Evolutionary conservation across 2,329 filamentous ascomycete genomes (phyloP).

Genomic region (Hypoxylon sp.): DNA sequence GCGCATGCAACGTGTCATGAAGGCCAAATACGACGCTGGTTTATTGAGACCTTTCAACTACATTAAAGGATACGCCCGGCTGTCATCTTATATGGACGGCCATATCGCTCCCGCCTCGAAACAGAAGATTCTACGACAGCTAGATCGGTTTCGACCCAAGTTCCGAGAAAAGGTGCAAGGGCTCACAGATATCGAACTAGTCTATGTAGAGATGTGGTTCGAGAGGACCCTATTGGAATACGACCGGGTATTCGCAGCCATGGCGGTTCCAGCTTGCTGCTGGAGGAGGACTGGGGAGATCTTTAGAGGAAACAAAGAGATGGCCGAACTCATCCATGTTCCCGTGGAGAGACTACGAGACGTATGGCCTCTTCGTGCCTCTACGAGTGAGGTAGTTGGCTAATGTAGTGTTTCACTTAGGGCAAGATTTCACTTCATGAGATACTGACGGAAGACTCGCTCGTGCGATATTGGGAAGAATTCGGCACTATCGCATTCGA

Average conservation of each 20-base stretch:
- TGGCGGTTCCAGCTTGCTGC: constrained; percentile 98
- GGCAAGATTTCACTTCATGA: constrained; percentile 96
- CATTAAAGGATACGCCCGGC: constrained; percentile 91
- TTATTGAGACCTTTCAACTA: constrained; percentile 98
- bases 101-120: constrained; percentile 87
- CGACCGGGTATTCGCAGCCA: constrained; percentile 97
- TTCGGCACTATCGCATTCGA: constrained; percentile 99
- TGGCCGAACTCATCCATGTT: constrained; percentile 95
- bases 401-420: constrained; percentile 61
- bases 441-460: constrained; percentile 93
- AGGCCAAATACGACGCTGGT: constrained; percentile 96
- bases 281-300: constrained; percentile 98
- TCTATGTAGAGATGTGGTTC: constrained; percentile 99
- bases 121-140: constrained; percentile 90
- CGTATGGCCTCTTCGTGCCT: constrained; percentile 68
- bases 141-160: constrained; percentile 94
- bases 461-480: constrained; percentile 99
- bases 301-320: constrained; percentile 97
- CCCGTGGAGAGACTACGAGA: constrained; percentile 92
- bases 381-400: constrained; percentile 18
- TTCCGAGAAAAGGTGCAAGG: constrained; percentile 95
- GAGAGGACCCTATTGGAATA: constrained; percentile 97
- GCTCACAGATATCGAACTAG: constrained; percentile 92
- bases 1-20: constrained; percentile 93
- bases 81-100: constrained; percentile 92